Base-by-base conservation (phyloP, 1,284 basidiomycete genomes). In the Schizophyllum amplum region DNA sequence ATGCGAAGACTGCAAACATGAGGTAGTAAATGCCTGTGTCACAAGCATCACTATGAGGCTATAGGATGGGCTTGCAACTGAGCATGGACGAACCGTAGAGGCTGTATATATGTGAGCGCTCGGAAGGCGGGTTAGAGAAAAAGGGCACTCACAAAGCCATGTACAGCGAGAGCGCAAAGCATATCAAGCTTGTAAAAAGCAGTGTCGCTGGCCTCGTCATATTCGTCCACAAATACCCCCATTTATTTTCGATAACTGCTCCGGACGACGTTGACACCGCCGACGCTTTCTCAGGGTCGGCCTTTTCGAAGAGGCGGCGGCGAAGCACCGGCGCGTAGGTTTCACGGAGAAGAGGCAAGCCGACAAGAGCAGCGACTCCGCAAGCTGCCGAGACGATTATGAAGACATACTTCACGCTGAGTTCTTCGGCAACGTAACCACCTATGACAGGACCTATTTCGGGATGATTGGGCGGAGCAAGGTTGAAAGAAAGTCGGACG, bases 311-410 rank as follows among this genome's bases (percentile, higher is more conserved):
- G 71, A 5, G 49, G 61, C 5, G 61, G 51, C 42, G 59, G 11
- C 81, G 79, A 55, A 88, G 76, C 25, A 84, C 71, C 7, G 84
- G 84, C 1, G 75, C 78, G 62, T 87, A 87, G 1, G 84, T 85
- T 68, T 88, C 84, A 49, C 70, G 71, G 4, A 87, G 70, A 13
- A 84, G 60, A 0, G 81, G 79, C 20, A 86, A 77, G 1, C 79
- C 83, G 24, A 81, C 27, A 1, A 69, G 49, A 7, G 74, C 69
- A 1, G 75, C 70, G 15, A 81, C 50, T 17, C 69, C 81, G 52
- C 72, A 62, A 27, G 73, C 20, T 11, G 21, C 20, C 20, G 77
- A 73, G 56, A 86, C 79, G 57, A 83, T 70, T 53, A 84, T 73
- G 67, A 85, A 87, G 4, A 86, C 75, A 64, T 77, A 86, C 71